These are phyloP conservation scores for Calonectria honghensis DNA, from an alignment of 2,329 filamentous ascomycete species.

Conservation along the genomic window DNA sequence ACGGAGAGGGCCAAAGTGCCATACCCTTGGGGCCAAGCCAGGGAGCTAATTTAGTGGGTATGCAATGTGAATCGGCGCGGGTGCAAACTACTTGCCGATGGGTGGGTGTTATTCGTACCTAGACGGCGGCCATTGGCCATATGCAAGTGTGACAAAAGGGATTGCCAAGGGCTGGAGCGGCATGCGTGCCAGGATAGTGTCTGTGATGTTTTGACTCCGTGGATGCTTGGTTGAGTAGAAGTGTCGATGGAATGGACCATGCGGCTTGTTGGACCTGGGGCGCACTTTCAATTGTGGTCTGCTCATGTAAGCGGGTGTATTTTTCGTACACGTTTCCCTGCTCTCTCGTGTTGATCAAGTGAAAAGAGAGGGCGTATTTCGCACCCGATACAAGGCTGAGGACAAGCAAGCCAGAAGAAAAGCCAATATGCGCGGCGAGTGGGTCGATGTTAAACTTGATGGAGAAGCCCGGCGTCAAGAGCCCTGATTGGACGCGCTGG, in stretches of 20 bases:
- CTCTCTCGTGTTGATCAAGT: background rate
- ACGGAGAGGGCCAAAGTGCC: background rate
- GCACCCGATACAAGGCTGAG: background rate
- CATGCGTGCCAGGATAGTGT: background rate
- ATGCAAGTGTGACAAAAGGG: background rate
- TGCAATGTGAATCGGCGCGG: background rate
- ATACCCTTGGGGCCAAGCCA: background rate
- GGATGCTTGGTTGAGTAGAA: background rate
- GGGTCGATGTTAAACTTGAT: background rate
- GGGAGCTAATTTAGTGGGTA: slow-evolving; percentile 13
- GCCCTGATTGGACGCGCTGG: slow-evolving; percentile 35
- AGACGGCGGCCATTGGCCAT: background rate
- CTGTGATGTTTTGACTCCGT: background rate
- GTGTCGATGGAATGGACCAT: background rate
- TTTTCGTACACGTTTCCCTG: background rate
- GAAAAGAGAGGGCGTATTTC: background rate
- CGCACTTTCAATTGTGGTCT: background rate
- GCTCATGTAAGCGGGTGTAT: background rate
- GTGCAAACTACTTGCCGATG: background rate
- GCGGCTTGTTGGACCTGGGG: background rate
- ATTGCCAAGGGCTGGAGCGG: background rate
- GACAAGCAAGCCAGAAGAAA: background rate
- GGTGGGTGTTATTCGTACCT: background rate
- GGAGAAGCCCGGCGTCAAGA: slow-evolving; percentile 36
- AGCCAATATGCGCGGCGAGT: slow-evolving; percentile 14